Conservation (phyloP, 1,284 basidiomycete species). For the Malassezia slooffiae region DNA sequence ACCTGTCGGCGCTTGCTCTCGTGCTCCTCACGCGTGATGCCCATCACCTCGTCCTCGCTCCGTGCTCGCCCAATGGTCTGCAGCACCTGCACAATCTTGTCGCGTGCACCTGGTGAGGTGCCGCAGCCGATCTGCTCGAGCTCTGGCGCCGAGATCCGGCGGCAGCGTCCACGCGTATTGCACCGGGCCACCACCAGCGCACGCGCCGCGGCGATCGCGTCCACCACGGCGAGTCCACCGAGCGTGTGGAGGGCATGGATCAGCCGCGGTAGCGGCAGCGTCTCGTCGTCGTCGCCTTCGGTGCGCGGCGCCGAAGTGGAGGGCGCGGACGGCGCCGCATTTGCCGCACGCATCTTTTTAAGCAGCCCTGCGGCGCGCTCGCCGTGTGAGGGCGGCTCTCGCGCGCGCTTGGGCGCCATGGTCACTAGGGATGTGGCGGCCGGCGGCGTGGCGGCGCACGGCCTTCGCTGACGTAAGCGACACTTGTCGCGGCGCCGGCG, state of each 20-base stretch:
- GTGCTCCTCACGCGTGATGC: constrained; percentile 8
- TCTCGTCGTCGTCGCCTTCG: neutral
- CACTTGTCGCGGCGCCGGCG: neutral
- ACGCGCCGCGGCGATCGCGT: constrained; percentile 7
- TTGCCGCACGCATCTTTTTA: neutral
- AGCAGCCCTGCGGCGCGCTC: constrained; percentile 9
- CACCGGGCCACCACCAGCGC: neutral
- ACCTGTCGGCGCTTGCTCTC: constrained; percentile 1
- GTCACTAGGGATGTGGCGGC: neutral
- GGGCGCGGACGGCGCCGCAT: neutral
- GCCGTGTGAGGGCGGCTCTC: constrained; percentile 1
- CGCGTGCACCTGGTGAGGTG: too few species aligned
- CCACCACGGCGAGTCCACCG: constrained; percentile 2
- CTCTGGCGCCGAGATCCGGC: constrained; percentile 12
- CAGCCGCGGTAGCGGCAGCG: constrained; percentile 8
- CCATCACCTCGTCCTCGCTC: neutral
- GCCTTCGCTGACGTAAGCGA: constrained; percentile 1
- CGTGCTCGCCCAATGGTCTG: neutral
- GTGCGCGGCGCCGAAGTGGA: neutral
- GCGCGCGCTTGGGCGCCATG: constrained; percentile 4
- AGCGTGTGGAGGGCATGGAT: constrained; percentile 14
- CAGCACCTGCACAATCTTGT: constrained; percentile 9
- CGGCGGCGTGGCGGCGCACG: neutral
- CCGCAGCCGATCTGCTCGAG: constrained; percentile 8
- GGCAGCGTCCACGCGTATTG: constrained; percentile 5